A percentile compares a stretch with the other conserved stretches of the same genome.
Evolutionary conservation across 1,284 basidiomycete genomes (phyloP).

Genomic region (Naganishia sp.): DNA sequence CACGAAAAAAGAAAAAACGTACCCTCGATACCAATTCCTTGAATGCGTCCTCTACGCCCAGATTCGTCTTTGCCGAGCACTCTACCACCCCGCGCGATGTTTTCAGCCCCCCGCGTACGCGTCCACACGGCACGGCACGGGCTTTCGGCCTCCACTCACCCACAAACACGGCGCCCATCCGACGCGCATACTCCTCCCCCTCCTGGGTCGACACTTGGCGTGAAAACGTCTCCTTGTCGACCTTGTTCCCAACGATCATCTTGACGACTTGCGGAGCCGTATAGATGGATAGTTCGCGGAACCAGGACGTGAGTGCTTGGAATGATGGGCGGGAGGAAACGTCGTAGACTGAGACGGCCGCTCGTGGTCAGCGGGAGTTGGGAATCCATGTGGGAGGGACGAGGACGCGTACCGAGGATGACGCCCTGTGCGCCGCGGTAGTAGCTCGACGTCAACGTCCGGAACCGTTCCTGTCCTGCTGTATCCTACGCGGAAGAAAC

Average conservation of each 20-base stretch:
- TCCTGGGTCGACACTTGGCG: conserved; percentile 80
- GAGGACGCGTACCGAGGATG: conserved; percentile 68
- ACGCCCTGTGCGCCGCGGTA: conserved; percentile 74
- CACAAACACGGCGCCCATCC: conserved; percentile 80
- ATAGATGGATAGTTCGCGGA: conserved; percentile 91
- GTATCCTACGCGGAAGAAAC: conserved; percentile 65
- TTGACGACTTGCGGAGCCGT: conserved; percentile 84
- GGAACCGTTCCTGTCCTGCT: conserved; percentile 84
- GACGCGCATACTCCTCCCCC: conserved; percentile 74
- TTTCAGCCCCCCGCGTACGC: no score
- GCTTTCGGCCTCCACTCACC: conserved; percentile 58
- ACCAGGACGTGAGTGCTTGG: conserved; percentile 89
- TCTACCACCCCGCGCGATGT: conserved; percentile 40
- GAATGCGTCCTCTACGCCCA: conserved; percentile 78
- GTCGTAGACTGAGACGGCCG: conserved; percentile 74
- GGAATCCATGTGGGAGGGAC: neutral
- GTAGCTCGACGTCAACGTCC: conserved; percentile 87
- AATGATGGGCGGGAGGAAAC: conserved; percentile 88
- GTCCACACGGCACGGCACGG: no score
- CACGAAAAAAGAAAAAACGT: conserved; percentile 29
- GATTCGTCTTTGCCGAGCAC: conserved; percentile 75
- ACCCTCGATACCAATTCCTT: conserved; percentile 71
- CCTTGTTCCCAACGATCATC: conserved; percentile 91
- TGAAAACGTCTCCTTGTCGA: conserved; percentile 71
- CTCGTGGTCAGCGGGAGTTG: neutral